Percentiles rank a stretch among this genome's conserved stretches.
Evolutionary conservation across 2,329 filamentous ascomycete genomes (phyloP).

Genomic region (Colletotrichum gigasporum): DNA sequence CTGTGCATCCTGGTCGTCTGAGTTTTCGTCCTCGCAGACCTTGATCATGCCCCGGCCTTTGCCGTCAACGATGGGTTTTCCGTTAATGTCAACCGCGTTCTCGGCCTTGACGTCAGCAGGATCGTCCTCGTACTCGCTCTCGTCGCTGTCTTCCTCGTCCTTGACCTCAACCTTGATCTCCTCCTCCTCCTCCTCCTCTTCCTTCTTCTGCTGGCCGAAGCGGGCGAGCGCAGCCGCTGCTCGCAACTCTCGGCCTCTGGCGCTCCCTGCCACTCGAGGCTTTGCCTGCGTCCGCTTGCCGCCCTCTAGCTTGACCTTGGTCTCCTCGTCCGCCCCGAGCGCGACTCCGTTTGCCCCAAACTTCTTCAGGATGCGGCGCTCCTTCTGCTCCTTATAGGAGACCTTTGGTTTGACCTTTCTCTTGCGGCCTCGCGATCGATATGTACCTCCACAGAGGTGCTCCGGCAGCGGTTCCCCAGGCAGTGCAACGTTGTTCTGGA

Average conservation of each 20-base stretch:
- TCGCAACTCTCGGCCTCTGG: constrained; percentile 77
- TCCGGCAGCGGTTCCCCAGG: constrained; percentile 70
- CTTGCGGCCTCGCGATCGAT: constrained; percentile 63
- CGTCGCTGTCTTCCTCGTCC: constrained; percentile 47
- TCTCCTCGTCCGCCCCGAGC: constrained; percentile 74
- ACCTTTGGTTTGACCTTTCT: constrained; percentile 65
- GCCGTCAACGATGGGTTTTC: constrained; percentile 70
- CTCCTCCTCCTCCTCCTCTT: constrained; percentile 57
- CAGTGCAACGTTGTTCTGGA: constrained; percentile 61
- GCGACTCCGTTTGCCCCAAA: constrained; percentile 77
- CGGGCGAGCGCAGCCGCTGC: constrained; percentile 81
- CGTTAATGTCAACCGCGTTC: constrained; percentile 72
- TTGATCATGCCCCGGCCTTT: constrained; percentile 76
- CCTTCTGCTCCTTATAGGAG: constrained; percentile 77
- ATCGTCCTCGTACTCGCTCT: constrained; percentile 59
- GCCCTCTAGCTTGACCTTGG: constrained; percentile 73
- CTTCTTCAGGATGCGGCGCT: constrained; percentile 77
- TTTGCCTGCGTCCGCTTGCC: constrained; percentile 71
- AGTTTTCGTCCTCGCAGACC: constrained; percentile 76
- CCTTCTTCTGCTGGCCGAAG: constrained; percentile 69
- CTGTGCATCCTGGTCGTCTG: constrained; percentile 63
- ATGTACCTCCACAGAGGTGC: constrained; percentile 85
- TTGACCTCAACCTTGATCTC: constrained; percentile 41
- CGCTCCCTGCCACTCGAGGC: constrained; percentile 79
- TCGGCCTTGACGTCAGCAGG: constrained; percentile 51